These are phyloP conservation scores for Eucalyptus cloeziana DNA, from an alignment of 345 rosid genomes.

Conservation along the genomic window DNA sequence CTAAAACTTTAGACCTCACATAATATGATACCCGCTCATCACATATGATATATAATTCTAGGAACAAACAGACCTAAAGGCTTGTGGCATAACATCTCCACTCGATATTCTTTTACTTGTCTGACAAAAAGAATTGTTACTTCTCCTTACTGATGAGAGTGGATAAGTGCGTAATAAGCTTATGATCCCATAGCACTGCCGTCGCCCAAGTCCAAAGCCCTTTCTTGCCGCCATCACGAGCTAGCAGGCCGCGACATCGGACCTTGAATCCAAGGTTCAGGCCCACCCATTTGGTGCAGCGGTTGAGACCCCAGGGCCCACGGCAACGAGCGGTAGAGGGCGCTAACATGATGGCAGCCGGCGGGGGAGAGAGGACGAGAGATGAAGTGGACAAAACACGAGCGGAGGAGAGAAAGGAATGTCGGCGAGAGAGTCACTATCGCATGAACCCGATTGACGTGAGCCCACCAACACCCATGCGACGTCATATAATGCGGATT, in stretches of 20 bases:
- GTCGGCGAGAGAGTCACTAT: neutral
- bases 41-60: neutral
- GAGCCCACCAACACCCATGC: neutral
- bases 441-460: neutral
- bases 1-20: neutral
- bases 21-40: neutral
- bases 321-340: neutral
- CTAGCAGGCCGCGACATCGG: neutral
- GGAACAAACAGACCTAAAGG: neutral
- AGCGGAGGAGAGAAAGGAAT: neutral
- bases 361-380: neutral
- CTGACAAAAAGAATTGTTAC: neutral
- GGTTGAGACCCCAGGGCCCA: neutral
- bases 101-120: neutral
- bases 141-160: neutral
- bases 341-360: neutral
- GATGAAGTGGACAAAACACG: neutral
- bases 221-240: neutral
- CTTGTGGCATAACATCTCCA: neutral
- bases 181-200: neutral
- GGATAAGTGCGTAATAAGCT: neutral
- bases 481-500: neutral
- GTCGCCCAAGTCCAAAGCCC: too few relatives aligned
- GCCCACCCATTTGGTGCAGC: neutral
- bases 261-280: neutral